Evolutionary conservation across 2,329 filamentous ascomycete genomes (phyloP).

Genomic region (Trichoderma asperellum): DNA sequence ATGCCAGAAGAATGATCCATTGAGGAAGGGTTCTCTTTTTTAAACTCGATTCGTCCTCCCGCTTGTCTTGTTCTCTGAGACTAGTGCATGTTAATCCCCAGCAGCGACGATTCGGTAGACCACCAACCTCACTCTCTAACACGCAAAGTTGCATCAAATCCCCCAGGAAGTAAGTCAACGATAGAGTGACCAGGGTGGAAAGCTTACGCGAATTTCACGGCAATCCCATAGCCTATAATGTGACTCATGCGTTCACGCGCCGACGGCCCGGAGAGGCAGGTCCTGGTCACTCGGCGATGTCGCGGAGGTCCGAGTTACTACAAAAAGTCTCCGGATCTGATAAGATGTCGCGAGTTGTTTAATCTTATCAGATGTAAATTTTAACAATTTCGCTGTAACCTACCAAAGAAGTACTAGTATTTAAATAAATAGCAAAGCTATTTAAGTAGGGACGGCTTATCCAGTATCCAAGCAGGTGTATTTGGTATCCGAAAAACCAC

Average conservation of each 20-base stretch:
- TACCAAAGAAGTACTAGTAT: no score
- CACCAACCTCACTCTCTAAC: neutral
- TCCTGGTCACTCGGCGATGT: neutral
- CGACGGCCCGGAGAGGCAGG: neutral
- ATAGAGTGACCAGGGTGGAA: neutral
- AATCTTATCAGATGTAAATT: neutral
- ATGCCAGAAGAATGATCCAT: neutral
- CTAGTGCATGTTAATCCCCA: neutral
- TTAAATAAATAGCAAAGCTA: no score
- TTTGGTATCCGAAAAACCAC: no score
- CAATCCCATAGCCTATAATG: neutral
- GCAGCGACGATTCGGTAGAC: neutral
- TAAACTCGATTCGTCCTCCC: neutral
- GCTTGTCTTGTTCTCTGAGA: neutral
- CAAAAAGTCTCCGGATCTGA: neutral
- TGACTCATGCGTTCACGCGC: neutral
- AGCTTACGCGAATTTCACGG: neutral
- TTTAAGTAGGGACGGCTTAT: no score
- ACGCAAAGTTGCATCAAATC: neutral
- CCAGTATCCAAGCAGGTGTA: no score
- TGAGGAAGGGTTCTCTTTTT: neutral
- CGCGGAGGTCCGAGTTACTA: neutral
- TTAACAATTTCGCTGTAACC: neutral
- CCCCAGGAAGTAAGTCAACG: neutral
- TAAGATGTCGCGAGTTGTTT: neutral